Percentiles rank a stretch among this genome's conserved stretches.
Conservation (phyloP, 164 flowering plant genomes). For the Magnolia officinalis region DNA sequence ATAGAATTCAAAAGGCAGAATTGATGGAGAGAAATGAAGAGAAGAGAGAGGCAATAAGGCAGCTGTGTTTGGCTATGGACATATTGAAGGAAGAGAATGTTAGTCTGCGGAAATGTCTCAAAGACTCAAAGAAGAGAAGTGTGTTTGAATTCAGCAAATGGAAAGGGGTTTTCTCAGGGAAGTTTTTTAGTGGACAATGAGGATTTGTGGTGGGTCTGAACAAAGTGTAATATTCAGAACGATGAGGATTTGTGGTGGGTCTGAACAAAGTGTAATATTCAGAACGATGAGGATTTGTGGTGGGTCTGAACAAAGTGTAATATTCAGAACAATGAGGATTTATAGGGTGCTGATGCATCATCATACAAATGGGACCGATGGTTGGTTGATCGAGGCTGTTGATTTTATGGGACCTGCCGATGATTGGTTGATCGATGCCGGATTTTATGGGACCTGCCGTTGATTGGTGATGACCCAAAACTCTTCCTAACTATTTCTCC, state of each 20-base stretch:
- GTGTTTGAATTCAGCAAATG: conserved; percentile 31
- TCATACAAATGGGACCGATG: neutral
- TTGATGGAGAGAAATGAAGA: conserved; percentile 71
- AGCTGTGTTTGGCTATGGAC: conserved; percentile 60
- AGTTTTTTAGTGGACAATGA: conserved; percentile 26
- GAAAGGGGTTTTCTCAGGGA: conserved; percentile 39
- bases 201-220: neutral
- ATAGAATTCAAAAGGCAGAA: conserved; percentile 37
- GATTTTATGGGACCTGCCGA: neutral
- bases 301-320: too few species aligned
- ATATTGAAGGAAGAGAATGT: conserved; percentile 60
- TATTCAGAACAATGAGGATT: neutral
- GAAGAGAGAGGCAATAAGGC: conserved; percentile 86
- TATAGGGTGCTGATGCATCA: neutral
- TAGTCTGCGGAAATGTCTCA: conserved; percentile 32
- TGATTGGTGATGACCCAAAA: neutral
- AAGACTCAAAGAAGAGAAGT: conserved; percentile 32
- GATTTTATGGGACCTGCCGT: neutral
- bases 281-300: too few species aligned
- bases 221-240: neutral
- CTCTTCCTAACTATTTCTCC: neutral
- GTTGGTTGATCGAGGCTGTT: neutral
- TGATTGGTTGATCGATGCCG: neutral
- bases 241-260: neutral
- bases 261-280: neutral